Evolutionary conservation across 805 yeast species (phyloP).

Genomic region (Ascoidea tarda): DNA sequence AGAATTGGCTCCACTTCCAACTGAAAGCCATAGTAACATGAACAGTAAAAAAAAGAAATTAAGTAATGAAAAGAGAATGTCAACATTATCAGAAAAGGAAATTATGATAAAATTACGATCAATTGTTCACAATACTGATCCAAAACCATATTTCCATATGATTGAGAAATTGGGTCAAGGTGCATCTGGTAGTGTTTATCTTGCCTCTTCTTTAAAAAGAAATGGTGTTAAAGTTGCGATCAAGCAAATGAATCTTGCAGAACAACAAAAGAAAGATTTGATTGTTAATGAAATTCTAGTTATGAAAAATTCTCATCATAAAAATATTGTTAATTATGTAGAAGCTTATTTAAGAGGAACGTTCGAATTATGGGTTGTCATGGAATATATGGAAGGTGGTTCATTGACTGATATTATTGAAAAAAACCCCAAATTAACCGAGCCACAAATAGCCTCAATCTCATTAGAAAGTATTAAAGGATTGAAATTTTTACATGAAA

Average conservation of each 20-base stretch:
- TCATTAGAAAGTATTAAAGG: conserved; percentile 88
- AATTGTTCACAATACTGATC: conserved; percentile 76
- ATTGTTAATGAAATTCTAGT: conserved; percentile 92
- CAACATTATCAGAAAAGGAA: conserved; percentile 74
- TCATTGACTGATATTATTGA: conserved; percentile 92
- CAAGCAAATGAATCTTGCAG: conserved; percentile 85
- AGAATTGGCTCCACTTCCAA: background rate
- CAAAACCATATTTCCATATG: conserved; percentile 66
- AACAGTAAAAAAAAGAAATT: conserved; percentile 21
- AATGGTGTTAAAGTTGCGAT: conserved; percentile 73
- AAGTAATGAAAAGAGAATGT: conserved; percentile 32
- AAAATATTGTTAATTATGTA: conserved; percentile 86
- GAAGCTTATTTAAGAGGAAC: conserved; percentile 77
- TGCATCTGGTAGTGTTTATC: conserved; percentile 90
- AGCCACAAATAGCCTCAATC: conserved; percentile 83
- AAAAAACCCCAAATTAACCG: conserved; percentile 59
- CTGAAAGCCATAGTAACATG: conserved; percentile 3
- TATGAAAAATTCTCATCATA: conserved; percentile 91
- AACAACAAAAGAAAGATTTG: conserved; percentile 88
- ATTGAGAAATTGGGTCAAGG: conserved; percentile 93
- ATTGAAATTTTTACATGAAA: conserved; percentile 78
- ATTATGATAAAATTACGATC: conserved; percentile 66
- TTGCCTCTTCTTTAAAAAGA: conserved; percentile 52
- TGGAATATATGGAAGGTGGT: conserved; percentile 99
- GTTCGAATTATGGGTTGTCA: conserved; percentile 91